phyloP scores from a whole-genome alignment of 371 early-diverging fungal genomes.

The Nematocida major region DNA sequence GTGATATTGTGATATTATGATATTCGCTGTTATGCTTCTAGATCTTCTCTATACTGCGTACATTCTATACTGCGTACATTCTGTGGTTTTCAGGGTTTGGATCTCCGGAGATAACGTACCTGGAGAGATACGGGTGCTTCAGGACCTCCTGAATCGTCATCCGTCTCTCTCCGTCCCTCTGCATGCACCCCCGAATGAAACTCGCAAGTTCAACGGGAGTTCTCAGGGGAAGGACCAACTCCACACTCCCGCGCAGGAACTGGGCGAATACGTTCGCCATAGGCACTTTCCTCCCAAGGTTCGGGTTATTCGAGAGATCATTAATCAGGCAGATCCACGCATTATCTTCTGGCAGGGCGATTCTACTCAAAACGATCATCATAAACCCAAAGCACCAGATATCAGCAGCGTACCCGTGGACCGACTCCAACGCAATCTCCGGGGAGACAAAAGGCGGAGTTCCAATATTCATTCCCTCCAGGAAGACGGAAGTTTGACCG shows the following conservation, averaged over 20 bases:
- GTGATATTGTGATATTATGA: not conserved
- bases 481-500: not conserved
- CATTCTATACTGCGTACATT: not conserved
- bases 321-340: not conserved
- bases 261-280: not conserved
- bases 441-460: slow-evolving; percentile 64
- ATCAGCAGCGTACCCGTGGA: slow-evolving; percentile 61
- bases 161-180: not conserved
- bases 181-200: not conserved
- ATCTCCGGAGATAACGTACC: too few relatives aligned
- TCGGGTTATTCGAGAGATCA: not conserved
- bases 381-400: slow-evolving; percentile 61
- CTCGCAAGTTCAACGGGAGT: not conserved
- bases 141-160: not conserved
- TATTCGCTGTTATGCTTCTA: too few relatives aligned
- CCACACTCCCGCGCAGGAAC: not conserved
- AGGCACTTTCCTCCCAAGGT: not conserved
- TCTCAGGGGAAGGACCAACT: not conserved
- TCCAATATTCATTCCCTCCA: slow-evolving; percentile 60
- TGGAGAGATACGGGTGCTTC: not conserved
- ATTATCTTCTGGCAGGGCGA: not conserved
- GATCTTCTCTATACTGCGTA: not conserved
- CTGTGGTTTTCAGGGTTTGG: not conserved
- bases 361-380: not conserved
- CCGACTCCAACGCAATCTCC: slow-evolving; percentile 55